Evolutionary conservation across 2,329 filamentous ascomycete genomes (phyloP), one percentile per base, ranked within the genome.

Genomic region (Cryoendolithus antarcticus): DNA sequence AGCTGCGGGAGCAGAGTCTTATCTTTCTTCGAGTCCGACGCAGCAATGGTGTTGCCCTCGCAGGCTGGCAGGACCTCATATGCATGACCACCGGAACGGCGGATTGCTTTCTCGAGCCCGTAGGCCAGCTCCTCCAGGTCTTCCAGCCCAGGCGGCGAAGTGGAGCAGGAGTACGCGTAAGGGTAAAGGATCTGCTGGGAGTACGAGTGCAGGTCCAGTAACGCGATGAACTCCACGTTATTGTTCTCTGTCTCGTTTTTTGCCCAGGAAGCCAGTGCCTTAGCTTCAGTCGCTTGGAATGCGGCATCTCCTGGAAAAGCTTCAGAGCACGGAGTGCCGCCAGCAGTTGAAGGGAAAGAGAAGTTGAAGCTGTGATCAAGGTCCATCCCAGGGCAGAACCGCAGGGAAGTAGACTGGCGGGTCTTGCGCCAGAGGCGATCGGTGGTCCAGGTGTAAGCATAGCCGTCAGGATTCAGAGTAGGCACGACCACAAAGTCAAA

Each of bases 381-480:
- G 56, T 98, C 91, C 36, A 94, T 69, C 6, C 91, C 91, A 5
- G 73, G 78, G 58, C 91, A 98, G 62, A 89, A 89, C 10, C 77
- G 74, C 43, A 93, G 71, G 42, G 71, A 78, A 1, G 88, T 96
- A 37, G 78, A 72, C 57, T 96, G 89, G 35, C 86, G 72, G 42
- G 91, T 93, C 64, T 96, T 98, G 54, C 89, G 82, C 89, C 89
- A 98, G 0, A 98, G 69, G 6, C 91, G 79, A 59, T 98, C 89
- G 1, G 76, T 76, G 43, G 88, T 77, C 89, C 89, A 96, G 1
- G 84, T 86, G 61, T 94, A 95, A 47, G 86, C 80, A 55, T 95
- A 93, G 24, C 91, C 91, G 58, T 98, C 91, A 0, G 89, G 86
- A 56, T 98, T 98, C 42, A 91, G 62, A 0, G 85, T 84, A 1